Evolutionary conservation across 2,329 filamentous ascomycete species (phyloP), one percentile per base, ranked within the genome.

Genomic region (Ceratocystiopsis sp.): DNA sequence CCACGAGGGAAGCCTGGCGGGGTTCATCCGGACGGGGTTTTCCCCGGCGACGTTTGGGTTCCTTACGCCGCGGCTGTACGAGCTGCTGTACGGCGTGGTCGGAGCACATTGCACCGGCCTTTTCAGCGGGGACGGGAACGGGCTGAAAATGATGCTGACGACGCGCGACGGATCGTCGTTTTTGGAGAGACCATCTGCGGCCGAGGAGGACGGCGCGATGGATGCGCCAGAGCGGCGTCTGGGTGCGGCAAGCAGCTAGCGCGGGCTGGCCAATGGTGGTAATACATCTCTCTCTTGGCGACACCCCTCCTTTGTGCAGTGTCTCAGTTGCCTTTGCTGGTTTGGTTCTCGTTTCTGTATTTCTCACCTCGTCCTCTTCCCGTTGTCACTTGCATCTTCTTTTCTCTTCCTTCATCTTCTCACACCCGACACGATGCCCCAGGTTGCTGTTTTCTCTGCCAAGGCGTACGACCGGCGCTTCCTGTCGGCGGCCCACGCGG

Each of bases 401-500:
- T 21, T n/a, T n/a, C n/a, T 21, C 21, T 21, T 21, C 4, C 21
- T 8, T 8, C 21, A 21, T 21, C 4, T 8, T 8, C 21, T 21
- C 21, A 4, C 21, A 4, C 21, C 21, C 21, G 21, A 4, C 15
- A 56, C 43, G 42, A 71, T 75, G 68, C 73, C 32, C 10, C 32
- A 71, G 56, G 61, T 80, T 54, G 68, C 72, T 49, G 65, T 80
- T 47, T 81, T 79, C 60, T 78, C 71, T 59, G 61, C 73, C 44
- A 78, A 80, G 57, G 62, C 71, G 40, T 78, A 78, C 58, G 75
- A 79, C 61, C 68, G 66, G 50, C 59, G 62, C 46, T 76, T 67
- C 56, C 60, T 80, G 36, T 58, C 62, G 35, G 57, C 61, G 35
- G 21, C 21, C 21, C 21, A 21, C 21, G 21, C 4, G 8, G 65